A percentile compares a stretch with the other conserved stretches of the same genome.
phyloP scores from a whole-genome alignment of 805 yeast species.

The Ogataea siamensis region DNA sequence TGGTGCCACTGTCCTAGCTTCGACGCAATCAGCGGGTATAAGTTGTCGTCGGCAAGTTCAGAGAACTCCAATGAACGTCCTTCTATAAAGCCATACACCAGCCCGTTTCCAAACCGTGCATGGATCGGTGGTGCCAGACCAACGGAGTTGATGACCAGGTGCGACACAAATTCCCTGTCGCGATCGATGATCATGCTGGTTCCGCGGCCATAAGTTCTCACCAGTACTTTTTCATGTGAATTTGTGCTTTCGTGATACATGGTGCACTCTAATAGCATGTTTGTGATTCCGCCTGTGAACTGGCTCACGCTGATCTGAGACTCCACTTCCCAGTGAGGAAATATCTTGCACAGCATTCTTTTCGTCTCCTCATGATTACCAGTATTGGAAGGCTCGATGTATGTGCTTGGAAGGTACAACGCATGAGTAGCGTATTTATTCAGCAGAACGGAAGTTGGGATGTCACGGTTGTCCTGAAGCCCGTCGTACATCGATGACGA shows the following conservation, averaged over 20 bases:
- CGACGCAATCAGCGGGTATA: conserved; percentile 60
- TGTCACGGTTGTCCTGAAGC: conserved; percentile 4
- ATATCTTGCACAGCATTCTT: conserved; percentile 40
- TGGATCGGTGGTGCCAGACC: conserved; percentile 66
- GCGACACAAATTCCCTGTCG: conserved; percentile 71
- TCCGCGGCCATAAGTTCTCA: conserved; percentile 74
- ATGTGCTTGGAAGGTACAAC: conserved; percentile 45
- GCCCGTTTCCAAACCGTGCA: conserved; percentile 69
- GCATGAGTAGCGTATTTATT: conserved; percentile 44
- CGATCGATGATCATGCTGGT: conserved; percentile 71
- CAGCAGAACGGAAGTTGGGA: conserved; percentile 18
- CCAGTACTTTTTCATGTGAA: conserved; percentile 44
- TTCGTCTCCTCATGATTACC: conserved; percentile 39
- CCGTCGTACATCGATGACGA: conserved; percentile 11
- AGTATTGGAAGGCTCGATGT: conserved; percentile 36
- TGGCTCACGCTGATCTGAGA: conserved; percentile 39
- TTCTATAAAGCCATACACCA: conserved; percentile 64
- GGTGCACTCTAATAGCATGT: conserved; percentile 52
- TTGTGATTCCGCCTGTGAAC: conserved; percentile 63
- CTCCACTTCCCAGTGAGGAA: conserved; percentile 37
- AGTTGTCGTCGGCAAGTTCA: conserved; percentile 46
- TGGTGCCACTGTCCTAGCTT: conserved; percentile 72
- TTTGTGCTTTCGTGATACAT: conserved; percentile 18
- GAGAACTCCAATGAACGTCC: conserved; percentile 59
- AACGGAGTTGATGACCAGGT: conserved; percentile 55